These are phyloP conservation scores for Septoria petroselini DNA, from an alignment of 2,329 filamentous ascomycete species.

Conservation along the genomic window DNA sequence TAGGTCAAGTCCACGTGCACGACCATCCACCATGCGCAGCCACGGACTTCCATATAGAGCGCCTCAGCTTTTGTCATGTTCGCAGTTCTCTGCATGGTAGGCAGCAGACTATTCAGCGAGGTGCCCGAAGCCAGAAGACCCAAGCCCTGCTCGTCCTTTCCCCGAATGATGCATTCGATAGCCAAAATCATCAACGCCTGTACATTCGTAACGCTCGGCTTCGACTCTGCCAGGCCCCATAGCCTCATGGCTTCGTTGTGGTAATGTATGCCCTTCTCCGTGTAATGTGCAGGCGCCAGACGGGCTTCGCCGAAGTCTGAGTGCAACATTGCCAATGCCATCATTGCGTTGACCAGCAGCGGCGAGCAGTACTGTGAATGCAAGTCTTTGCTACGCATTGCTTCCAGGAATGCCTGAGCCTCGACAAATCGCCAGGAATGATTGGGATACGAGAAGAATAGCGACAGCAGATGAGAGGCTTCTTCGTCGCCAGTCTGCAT, in stretches of 20 bases:
- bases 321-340: slow-evolving; percentile 7
- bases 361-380: slow-evolving; percentile 6
- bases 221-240: background rate
- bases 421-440: slow-evolving; percentile 10
- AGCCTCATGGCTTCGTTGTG: slow-evolving; percentile 7
- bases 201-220: slow-evolving; percentile 6
- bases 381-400: slow-evolving; percentile 3
- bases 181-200: slow-evolving; percentile 8
- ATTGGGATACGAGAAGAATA: slow-evolving; percentile 6
- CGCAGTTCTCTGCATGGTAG: background rate
- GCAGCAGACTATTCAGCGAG: slow-evolving; percentile 2
- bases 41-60: background rate
- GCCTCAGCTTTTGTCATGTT: background rate
- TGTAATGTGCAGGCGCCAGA: background rate
- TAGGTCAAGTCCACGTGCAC: slow-evolving; percentile 11
- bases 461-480: slow-evolving; percentile 6
- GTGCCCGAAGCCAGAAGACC: slow-evolving; percentile 1
- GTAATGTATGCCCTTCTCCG: background rate
- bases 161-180: slow-evolving; percentile 6
- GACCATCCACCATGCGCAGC: slow-evolving; percentile 10
- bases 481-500: slow-evolving; percentile 1
- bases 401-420: slow-evolving; percentile 2
- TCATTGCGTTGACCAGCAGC: slow-evolving; percentile 9
- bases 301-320: background rate
- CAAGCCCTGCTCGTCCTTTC: slow-evolving; percentile 4